phyloP scores from a whole-genome alignment of 2,329 filamentous ascomycete species.

The Colletotrichum nymphaeae region DNA sequence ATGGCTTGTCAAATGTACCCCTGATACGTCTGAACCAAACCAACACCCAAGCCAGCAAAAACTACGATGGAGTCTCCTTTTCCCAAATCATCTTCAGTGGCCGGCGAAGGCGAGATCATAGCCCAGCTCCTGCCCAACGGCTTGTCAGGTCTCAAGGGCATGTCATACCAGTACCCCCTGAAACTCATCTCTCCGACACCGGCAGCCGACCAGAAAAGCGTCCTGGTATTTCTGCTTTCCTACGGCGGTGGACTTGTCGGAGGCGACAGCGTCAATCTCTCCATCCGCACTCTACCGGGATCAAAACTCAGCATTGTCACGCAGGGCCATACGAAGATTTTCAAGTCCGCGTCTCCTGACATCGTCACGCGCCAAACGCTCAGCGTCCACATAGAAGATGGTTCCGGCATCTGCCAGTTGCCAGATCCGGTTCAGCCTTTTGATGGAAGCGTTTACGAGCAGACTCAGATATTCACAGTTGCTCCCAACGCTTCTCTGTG shows the following conservation, averaged over 20 bases:
- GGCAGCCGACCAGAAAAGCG: constrained; percentile 71
- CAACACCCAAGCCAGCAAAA: background rate
- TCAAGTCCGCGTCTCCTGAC: constrained; percentile 75
- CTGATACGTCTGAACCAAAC: background rate
- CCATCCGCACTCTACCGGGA: constrained; percentile 70
- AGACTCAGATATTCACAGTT: constrained; percentile 81
- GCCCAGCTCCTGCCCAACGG: constrained; percentile 78
- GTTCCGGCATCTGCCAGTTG: constrained; percentile 72
- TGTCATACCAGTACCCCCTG: constrained; percentile 93
- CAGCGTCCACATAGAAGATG: constrained; percentile 59
- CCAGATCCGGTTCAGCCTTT: constrained; percentile 97
- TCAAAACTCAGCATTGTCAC: constrained; percentile 77
- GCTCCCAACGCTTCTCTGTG: constrained; percentile 73
- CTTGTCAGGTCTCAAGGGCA: constrained; percentile 76
- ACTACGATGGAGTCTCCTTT: constrained; percentile 75
- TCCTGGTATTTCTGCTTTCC: constrained; percentile 89
- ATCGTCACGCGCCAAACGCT: constrained; percentile 70
- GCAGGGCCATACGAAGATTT: constrained; percentile 93
- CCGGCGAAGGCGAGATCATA: constrained; percentile 83
- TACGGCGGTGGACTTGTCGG: constrained; percentile 95
- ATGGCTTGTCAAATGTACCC: background rate
- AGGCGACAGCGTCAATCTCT: constrained; percentile 83
- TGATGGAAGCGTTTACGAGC: constrained; percentile 83
- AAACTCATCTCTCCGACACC: constrained; percentile 89
- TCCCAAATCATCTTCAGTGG: constrained; percentile 75